Conservation (phyloP, 805 yeast species). For the Tetrapisispora namnaoensis region DNA sequence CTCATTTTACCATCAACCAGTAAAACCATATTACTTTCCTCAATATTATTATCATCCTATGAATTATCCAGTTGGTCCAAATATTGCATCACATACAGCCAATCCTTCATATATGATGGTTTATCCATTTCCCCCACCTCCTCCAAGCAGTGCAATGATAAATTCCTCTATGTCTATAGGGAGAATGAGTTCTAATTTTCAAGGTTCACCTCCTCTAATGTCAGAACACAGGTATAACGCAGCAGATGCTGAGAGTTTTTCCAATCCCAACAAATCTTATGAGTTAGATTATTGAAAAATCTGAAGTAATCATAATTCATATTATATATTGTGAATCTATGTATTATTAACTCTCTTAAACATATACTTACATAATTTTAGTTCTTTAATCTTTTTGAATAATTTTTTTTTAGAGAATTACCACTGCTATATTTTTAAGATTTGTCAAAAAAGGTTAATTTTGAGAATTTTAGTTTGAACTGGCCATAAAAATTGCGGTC, state of each 20-base stretch:
- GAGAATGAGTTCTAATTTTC: conserved; percentile 5
- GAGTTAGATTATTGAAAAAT: conserved; percentile 11
- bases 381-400: not conserved
- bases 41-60: conserved; percentile 26
- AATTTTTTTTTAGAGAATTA: not conserved
- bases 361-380: not conserved
- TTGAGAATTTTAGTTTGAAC: too few relatives aligned
- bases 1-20: conserved; percentile 11
- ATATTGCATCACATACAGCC: conserved; percentile 12
- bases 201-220: conserved; percentile 5
- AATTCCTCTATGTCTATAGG: conserved; percentile 12
- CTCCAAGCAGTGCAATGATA: conserved; percentile 17
- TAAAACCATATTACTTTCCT: conserved; percentile 18
- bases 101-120: conserved; percentile 25
- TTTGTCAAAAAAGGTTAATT: too few relatives aligned
- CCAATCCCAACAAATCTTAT: conserved; percentile 7
- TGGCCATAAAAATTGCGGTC: too few relatives aligned
- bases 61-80: conserved; percentile 21
- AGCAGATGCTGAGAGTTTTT: conserved; percentile 9
- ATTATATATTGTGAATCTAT: too few relatives aligned
- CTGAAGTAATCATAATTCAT: too few relatives aligned
- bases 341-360: too few relatives aligned
- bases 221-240: conserved; percentile 11
- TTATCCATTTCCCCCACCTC: conserved; percentile 26
- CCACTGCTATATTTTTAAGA: not conserved